Conservation (phyloP, 495 filamentous ascomycete species). For the Penicillium verhagenii region DNA sequence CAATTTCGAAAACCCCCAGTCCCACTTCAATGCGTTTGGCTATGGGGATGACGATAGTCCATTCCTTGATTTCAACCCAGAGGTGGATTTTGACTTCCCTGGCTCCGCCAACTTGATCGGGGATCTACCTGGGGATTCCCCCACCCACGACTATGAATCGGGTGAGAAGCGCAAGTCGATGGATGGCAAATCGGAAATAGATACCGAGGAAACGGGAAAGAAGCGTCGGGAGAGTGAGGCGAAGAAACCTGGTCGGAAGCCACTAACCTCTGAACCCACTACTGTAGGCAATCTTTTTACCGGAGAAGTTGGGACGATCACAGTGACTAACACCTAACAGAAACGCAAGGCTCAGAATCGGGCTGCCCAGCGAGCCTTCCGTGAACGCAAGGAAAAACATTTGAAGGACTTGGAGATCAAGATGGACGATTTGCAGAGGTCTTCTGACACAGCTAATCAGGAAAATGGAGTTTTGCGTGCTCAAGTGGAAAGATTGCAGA, state of each 20-base stretch:
- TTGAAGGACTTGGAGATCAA: slow-evolving; percentile 94
- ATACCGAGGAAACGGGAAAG: slow-evolving; percentile 65
- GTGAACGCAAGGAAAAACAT: slow-evolving; percentile 97
- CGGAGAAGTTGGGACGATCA: not conserved
- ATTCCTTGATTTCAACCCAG: slow-evolving; percentile 77
- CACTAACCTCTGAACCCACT: slow-evolving; percentile 90
- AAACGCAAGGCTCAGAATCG: slow-evolving; percentile 99
- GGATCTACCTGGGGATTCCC: slow-evolving; percentile 59
- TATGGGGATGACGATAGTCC: slow-evolving; percentile 68
- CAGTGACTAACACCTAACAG: slow-evolving; percentile 56
- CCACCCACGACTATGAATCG: slow-evolving; percentile 49
- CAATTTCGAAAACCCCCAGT: slow-evolving; percentile 45
- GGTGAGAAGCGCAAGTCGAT: slow-evolving; percentile 78
- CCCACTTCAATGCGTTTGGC: slow-evolving; percentile 42
- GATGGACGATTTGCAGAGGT: slow-evolving; percentile 87
- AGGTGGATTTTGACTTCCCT: slow-evolving; percentile 67
- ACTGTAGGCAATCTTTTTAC: slow-evolving; percentile 63
- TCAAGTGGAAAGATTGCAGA: slow-evolving; percentile 82
- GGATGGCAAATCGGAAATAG: slow-evolving; percentile 65
- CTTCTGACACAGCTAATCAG: slow-evolving; percentile 75
- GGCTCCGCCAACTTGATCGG: slow-evolving; percentile 68
- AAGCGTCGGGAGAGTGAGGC: slow-evolving; percentile 81
- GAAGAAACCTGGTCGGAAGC: slow-evolving; percentile 97
- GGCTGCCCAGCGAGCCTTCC: slow-evolving; percentile 93
- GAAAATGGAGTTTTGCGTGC: slow-evolving; percentile 83